These are phyloP conservation scores for Diplodia mutila DNA, from an alignment of 2,329 filamentous ascomycete species.

Conservation along the genomic window DNA sequence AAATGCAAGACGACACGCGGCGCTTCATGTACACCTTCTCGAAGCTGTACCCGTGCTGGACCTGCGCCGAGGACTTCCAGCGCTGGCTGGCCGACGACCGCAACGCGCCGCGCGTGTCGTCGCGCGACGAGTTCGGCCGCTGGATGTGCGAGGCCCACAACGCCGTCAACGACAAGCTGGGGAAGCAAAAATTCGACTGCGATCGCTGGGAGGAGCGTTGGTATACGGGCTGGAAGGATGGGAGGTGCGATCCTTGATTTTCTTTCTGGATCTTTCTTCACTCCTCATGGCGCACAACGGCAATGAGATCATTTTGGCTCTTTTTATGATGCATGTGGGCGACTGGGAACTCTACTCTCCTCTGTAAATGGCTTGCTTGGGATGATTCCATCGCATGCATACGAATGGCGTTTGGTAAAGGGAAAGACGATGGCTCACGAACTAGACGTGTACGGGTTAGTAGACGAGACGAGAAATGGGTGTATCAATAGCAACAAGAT, in stretches of 20 bases:
- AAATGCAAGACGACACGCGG: constrained; percentile 75
- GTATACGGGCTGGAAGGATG: constrained; percentile 83
- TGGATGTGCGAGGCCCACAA: constrained; percentile 90
- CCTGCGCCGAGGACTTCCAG: constrained; percentile 91
- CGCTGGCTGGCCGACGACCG: constrained; percentile 69
- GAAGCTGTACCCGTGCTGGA: constrained; percentile 92
- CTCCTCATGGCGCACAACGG: neutral
- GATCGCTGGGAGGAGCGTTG: constrained; percentile 89
- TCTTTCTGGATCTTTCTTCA: neutral
- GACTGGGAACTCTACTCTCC: neutral
- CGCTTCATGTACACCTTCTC: constrained; percentile 81
- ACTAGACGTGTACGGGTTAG: neutral
- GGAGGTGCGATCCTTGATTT: constrained; percentile 61
- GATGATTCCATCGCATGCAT: neutral
- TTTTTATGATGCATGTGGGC: neutral
- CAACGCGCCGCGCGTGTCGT: constrained; percentile 66
- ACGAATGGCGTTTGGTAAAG: neutral
- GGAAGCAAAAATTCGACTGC: constrained; percentile 91
- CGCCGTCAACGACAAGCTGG: constrained; percentile 84
- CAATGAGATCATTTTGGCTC: neutral
- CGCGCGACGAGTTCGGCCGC: constrained; percentile 70
- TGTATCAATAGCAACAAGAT: too few relatives aligned
- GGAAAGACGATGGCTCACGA: neutral
- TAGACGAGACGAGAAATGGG: too few relatives aligned
- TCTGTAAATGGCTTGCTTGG: neutral